phyloP scores from a whole-genome alignment of 2,329 filamentous ascomycete genomes.

The Phialocephala sp. region DNA sequence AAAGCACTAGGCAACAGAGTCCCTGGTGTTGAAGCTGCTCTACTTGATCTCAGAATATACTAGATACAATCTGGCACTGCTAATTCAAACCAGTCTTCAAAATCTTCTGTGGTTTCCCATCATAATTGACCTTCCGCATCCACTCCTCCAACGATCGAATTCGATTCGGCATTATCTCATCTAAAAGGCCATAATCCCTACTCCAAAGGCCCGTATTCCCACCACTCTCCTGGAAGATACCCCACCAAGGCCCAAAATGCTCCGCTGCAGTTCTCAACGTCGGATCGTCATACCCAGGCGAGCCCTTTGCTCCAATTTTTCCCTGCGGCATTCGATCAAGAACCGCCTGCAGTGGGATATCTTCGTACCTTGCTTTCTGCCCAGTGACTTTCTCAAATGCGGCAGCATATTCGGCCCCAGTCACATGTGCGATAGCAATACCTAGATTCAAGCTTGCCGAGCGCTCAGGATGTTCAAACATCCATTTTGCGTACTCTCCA shows the following conservation, averaged over 20 bases:
- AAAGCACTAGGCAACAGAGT: no score
- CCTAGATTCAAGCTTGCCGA: conserved; percentile 53
- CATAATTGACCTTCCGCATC: conserved; percentile 43
- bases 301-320: conserved; percentile 28
- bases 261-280: conserved; percentile 42
- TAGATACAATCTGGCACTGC: background rate
- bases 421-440: conserved; percentile 50
- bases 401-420: conserved; percentile 47
- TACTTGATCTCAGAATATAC: no score
- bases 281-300: conserved; percentile 44
- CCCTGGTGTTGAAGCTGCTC: no score
- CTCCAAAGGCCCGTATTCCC: conserved; percentile 51
- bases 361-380: conserved; percentile 48
- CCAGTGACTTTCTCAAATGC: conserved; percentile 53
- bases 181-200: conserved; percentile 55
- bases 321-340: conserved; percentile 40
- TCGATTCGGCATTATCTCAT: conserved; percentile 56
- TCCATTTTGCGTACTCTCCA: conserved; percentile 52
- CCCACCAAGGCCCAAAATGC: conserved; percentile 47
- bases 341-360: conserved; percentile 42
- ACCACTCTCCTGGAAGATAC: conserved; percentile 57
- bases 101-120: conserved; percentile 23
- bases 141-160: conserved; percentile 56
- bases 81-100: conserved; percentile 12
- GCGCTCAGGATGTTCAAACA: conserved; percentile 52